Evolutionary conservation across 257 asterid species (phyloP).

Genomic region (Avicennia marina): DNA sequence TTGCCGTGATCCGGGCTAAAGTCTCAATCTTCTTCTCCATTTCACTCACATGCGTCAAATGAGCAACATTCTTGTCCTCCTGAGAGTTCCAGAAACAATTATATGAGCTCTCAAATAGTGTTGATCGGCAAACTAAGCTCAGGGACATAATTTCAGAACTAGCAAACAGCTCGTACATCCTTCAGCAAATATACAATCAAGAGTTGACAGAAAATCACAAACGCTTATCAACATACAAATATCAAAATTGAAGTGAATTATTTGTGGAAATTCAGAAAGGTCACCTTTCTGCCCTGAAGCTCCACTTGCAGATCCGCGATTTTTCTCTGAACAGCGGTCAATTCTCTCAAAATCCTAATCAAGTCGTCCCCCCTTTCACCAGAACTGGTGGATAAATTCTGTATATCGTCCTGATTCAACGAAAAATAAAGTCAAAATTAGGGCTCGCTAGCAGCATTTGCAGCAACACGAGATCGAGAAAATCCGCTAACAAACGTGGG

Average conservation of each 20-base stretch:
- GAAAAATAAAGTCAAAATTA: constrained; percentile 16
- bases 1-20: constrained; percentile 77
- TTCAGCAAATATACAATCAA: not conserved
- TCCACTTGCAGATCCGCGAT: constrained; percentile 97
- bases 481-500: too few relatives aligned
- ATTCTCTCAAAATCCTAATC: constrained; percentile 82
- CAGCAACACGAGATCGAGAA: too few relatives aligned
- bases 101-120: constrained; percentile 19
- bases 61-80: constrained; percentile 97
- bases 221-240: not conserved
- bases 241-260: constrained; percentile 7
- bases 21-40: constrained; percentile 95
- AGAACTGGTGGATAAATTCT: constrained; percentile 42
- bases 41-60: constrained; percentile 88
- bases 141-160: constrained; percentile 1
- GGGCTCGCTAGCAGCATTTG: too few relatives aligned
- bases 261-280: constrained; percentile 2
- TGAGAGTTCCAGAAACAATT: constrained; percentile 24
- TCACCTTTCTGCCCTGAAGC: constrained; percentile 98
- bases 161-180: constrained; percentile 3
- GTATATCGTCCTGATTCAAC: constrained; percentile 67
- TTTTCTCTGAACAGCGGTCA: constrained; percentile 85
- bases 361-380: constrained; percentile 82
- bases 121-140: constrained; percentile 3
- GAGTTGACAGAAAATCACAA: not conserved